Percentiles rank a stretch among this genome's conserved stretches.
Evolutionary conservation across 2,329 filamentous ascomycete genomes (phyloP).

Genomic region (Cucurbitaria berberidis): DNA sequence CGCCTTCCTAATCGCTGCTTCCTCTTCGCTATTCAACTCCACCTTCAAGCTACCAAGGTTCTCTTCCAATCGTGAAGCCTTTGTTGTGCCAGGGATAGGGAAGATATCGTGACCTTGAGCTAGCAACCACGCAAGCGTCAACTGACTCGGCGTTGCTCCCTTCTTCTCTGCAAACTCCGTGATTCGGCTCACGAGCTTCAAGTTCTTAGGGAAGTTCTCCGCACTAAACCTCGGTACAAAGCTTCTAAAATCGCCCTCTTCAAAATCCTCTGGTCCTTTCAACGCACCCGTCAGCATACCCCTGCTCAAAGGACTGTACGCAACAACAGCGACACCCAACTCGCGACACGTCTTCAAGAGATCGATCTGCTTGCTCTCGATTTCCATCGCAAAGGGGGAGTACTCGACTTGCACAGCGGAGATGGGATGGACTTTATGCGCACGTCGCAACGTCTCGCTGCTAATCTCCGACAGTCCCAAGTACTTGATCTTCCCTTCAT

Average conservation of each 20-base stretch:
- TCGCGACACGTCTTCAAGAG: conserved; percentile 52
- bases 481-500: conserved; percentile 59
- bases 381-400: conserved; percentile 56
- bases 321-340: conserved; percentile 51
- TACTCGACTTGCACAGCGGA: conserved; percentile 60
- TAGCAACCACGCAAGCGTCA: conserved; percentile 56
- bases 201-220: conserved; percentile 49
- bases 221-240: conserved; percentile 51
- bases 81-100: conserved; percentile 61
- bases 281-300: conserved; percentile 40
- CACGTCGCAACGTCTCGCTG: conserved; percentile 56
- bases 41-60: conserved; percentile 38
- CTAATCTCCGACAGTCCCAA: conserved; percentile 57
- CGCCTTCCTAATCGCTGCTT: conserved; percentile 34
- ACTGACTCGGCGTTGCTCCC: conserved; percentile 62
- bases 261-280: conserved; percentile 54
- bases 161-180: conserved; percentile 52
- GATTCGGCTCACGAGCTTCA: conserved; percentile 43
- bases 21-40: conserved; percentile 37
- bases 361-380: conserved; percentile 49
- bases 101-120: conserved; percentile 58
- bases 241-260: conserved; percentile 31
- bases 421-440: conserved; percentile 55
- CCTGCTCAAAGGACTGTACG: conserved; percentile 48
- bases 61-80: conserved; percentile 38